These are phyloP conservation scores for Geotrichum australiense DNA, from an alignment of 1,139 yeast genomes.

Conservation along the genomic window DNA sequence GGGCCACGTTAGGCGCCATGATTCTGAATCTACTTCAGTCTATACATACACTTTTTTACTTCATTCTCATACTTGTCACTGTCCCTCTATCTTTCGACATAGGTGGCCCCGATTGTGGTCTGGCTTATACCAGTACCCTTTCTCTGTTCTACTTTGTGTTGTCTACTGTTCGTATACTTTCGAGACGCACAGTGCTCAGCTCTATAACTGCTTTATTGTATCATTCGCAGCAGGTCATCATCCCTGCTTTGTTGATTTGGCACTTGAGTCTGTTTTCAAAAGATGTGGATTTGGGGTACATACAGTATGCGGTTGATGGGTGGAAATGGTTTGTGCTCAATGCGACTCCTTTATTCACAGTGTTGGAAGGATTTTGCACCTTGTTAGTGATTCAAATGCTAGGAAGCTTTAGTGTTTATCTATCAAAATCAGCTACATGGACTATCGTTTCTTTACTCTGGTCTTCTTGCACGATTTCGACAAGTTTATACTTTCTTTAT, in stretches of 20 bases:
- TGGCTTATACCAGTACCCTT: conserved; percentile 73
- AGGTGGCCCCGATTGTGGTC: conserved; percentile 89
- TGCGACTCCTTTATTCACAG: conserved; percentile 82
- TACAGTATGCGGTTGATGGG: conserved; percentile 36
- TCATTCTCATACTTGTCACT: conserved; percentile 66
- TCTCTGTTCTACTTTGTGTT: conserved; percentile 60
- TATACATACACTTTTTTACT: conserved; percentile 30
- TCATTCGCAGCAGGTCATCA: conserved; percentile 72
- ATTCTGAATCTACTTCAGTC: conserved; percentile 22
- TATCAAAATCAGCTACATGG: conserved; percentile 71
- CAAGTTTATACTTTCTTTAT: conserved; percentile 70
- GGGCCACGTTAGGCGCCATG: neutral
- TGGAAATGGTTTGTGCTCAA: conserved; percentile 71
- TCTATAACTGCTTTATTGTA: conserved; percentile 58
- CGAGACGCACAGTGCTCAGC: conserved; percentile 43
- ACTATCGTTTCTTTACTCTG: conserved; percentile 65
- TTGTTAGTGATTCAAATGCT: conserved; percentile 81
- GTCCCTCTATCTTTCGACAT: conserved; percentile 94
- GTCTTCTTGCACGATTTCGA: conserved; percentile 70
- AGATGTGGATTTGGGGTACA: conserved; percentile 19
- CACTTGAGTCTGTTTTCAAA: conserved; percentile 53
- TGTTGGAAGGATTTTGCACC: conserved; percentile 89
- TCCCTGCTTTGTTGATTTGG: conserved; percentile 73
- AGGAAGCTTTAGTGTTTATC: conserved; percentile 75
- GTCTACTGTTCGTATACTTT: conserved; percentile 61